Evolutionary conservation across 208 protist species (phyloP).

Genomic region (Leishmania gerbilli): DNA sequence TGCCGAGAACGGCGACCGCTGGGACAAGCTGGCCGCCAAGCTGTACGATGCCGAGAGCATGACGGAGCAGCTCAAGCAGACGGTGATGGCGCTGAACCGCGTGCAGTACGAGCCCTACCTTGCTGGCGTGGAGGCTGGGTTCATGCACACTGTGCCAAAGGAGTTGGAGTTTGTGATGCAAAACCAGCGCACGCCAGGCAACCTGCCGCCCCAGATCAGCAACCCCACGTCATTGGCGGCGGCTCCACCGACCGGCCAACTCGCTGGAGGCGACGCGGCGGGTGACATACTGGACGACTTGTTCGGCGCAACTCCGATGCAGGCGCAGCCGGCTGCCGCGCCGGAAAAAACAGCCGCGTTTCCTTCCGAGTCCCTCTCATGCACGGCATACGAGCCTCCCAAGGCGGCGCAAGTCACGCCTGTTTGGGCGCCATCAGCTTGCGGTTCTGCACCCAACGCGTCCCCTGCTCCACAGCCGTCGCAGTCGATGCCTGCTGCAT

Average conservation of each 20-base stretch:
- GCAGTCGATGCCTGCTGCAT: background rate
- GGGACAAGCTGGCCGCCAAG: constrained; percentile 72
- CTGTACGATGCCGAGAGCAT: constrained; percentile 74
- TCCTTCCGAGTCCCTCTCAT: constrained; percentile 19
- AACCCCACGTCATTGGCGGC: constrained; percentile 1
- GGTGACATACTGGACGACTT: constrained; percentile 80
- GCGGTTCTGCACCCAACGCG: background rate
- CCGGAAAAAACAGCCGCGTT: constrained; percentile 2
- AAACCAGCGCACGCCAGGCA: constrained; percentile 62
- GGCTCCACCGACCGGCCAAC: background rate
- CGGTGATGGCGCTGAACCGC: constrained; percentile 74
- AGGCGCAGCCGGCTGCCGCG: constrained; percentile 7
- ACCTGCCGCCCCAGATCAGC: constrained; percentile 38
- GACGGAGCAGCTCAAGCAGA: constrained; percentile 72
- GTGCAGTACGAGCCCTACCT: constrained; percentile 87
- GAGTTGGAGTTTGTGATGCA: constrained; percentile 77
- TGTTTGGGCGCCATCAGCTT: constrained; percentile 38
- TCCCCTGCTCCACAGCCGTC: constrained; percentile 15
- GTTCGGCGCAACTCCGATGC: constrained; percentile 51
- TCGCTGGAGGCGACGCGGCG: constrained; percentile 9
- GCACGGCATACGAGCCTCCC: constrained; percentile 32
- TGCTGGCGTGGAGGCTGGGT: constrained; percentile 68
- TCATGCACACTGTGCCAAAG: constrained; percentile 74
- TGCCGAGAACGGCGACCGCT: constrained; percentile 59
- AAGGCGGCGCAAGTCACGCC: constrained; percentile 38